Base-by-base conservation (phyloP, 164 flowering plant genomes). In the Chimonanthus salicifolius region DNA sequence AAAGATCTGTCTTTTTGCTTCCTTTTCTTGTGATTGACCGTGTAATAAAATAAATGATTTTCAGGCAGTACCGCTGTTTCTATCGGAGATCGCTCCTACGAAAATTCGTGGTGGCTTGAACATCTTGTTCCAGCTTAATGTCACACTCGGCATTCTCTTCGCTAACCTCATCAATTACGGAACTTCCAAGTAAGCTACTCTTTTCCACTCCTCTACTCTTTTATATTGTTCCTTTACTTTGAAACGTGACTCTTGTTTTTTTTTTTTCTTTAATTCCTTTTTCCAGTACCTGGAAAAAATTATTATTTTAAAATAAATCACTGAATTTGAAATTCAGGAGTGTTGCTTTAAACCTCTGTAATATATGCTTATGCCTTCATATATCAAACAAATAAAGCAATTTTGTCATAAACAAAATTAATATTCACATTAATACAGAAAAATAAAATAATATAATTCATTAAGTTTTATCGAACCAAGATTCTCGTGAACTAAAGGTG, bases 1-100 rank as follows among this genome's bases (percentile, higher is more conserved):
- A 54, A 54, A 54, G 60, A 54, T 68, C 58, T 2, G 20, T 7
- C 21, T 16, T 48, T 20, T 20, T 20, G 21, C 7, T 47, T 66
- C 49, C 18, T 45, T 63, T 15, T 62, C 16, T 58, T 5, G 21
- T 9, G 21, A 20, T 11, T 20, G 66, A 33, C 11, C 8, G 20
- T 66, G 48, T 6, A 33, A 11, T 2, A 48, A 48, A 43, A 11
- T 18, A 68, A 21, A 49, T 7, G 33, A 33, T 33, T 33, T 66
- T 63, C 88, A 95, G 97, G 97, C 97, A 0, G 99, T 96, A 65
- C 99, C 98, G 0, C 68, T 96, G 74, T 96, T 94, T 73, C 81
- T 96, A 48, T 96, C 99, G 6, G 99, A 96, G 83, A 94, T 96
- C 5, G 99, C 99, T 44, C 99, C 99, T 2, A 90, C 97, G 16